phyloP scores from a whole-genome alignment of 306 rosid species.

The Begonia masoniana region DNA sequence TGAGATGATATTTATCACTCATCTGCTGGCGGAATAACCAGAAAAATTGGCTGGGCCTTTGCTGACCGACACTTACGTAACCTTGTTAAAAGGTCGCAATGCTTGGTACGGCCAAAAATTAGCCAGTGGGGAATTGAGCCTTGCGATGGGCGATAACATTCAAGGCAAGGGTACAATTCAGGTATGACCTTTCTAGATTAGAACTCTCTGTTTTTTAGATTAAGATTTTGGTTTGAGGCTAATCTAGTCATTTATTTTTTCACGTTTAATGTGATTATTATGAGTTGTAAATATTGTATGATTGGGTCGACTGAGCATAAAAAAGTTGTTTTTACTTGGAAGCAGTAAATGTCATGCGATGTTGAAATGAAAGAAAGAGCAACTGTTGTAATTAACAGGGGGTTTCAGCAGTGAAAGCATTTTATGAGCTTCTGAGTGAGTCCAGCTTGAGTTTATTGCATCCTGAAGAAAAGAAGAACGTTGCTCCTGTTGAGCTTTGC shows the following conservation, averaged over 20 bases:
- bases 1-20: slow-evolving; percentile 92
- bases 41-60: slow-evolving; percentile 94
- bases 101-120: slow-evolving; percentile 93
- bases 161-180: slow-evolving; percentile 99
- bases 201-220: no score
- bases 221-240: no score
- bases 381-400: slow-evolving; percentile 37
- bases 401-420: slow-evolving; percentile 89
- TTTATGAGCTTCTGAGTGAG: slow-evolving; percentile 75
- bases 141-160: slow-evolving; percentile 97
- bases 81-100: slow-evolving; percentile 69
- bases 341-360: no score
- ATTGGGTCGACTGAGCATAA: no score
- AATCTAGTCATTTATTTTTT: no score
- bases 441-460: slow-evolving; percentile 55
- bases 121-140: slow-evolving; percentile 77
- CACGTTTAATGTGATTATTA: no score
- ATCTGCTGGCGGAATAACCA: slow-evolving; percentile 82
- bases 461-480: slow-evolving; percentile 65
- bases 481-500: slow-evolving; percentile 85
- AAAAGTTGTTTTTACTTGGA: no score
- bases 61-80: slow-evolving; percentile 91
- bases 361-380: no score
- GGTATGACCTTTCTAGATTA: slow-evolving; percentile 17
- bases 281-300: no score